Evolutionary conservation across 441 rosid species (phyloP).

Genomic region (Macaranga tanarius): DNA sequence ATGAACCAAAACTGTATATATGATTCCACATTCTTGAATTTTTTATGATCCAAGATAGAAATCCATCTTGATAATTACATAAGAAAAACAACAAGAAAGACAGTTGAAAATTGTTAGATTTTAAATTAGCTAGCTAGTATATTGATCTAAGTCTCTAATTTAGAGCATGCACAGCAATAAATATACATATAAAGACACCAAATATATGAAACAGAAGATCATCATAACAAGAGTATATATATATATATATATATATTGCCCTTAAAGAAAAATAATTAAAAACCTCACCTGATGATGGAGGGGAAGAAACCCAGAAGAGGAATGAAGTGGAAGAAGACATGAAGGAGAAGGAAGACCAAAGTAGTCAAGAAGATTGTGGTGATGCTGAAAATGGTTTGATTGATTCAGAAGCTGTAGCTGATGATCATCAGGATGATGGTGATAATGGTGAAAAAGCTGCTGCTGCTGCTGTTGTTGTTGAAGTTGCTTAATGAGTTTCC

Average conservation of each 20-base stretch:
- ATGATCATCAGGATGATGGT: conserved; percentile 22
- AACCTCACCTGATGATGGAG: conserved; percentile 25
- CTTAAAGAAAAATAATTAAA: background rate
- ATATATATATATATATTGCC: too few species aligned
- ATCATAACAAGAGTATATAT: background rate
- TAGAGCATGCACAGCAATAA: too few species aligned
- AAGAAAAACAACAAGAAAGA: background rate
- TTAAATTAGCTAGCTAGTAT: too few species aligned
- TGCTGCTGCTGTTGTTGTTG: conserved; percentile 61
- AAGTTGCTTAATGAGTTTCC: conserved; percentile 63
- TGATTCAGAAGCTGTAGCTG: conserved; percentile 27
- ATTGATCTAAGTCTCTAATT: too few species aligned
- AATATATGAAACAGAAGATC: background rate
- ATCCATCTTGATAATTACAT: background rate
- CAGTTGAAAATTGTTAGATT: too few species aligned
- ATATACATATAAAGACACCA: too few species aligned
- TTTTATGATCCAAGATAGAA: too few species aligned
- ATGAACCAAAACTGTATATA: too few species aligned
- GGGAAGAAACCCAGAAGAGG: conserved; percentile 29
- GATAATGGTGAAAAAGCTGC: conserved; percentile 34
- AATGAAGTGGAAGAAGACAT: conserved; percentile 20
- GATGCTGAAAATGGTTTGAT: conserved; percentile 11
- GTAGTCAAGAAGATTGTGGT: conserved; percentile 24
- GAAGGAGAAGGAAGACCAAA: conserved; percentile 27
- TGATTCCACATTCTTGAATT: too few species aligned